Conservation (phyloP, 1,284 basidiomycete genomes). For the Microbotryum silenes-acaulis region DNA sequence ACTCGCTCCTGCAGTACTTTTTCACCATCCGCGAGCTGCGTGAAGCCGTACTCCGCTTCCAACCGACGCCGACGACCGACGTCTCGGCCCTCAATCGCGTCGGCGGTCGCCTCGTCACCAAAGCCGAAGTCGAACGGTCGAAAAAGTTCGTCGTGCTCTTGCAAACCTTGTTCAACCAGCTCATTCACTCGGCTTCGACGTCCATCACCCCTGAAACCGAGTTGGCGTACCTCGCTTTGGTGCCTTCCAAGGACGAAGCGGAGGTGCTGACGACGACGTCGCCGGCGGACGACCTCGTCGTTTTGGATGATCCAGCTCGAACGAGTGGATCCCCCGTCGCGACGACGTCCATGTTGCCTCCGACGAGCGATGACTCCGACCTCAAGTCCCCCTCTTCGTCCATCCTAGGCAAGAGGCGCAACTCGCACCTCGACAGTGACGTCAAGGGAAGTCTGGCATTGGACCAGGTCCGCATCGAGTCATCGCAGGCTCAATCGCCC, state of each 20-base stretch:
- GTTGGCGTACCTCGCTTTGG: constrained; percentile 82
- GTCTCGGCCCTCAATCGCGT: constrained; percentile 63
- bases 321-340: too few species aligned
- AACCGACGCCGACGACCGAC: constrained; percentile 34
- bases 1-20: constrained; percentile 82
- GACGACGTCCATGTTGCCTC: too few species aligned
- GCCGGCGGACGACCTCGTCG: background rate
- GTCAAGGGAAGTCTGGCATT: too few species aligned
- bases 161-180: constrained; percentile 65
- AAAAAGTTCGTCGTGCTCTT: constrained; percentile 74
- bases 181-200: constrained; percentile 58
- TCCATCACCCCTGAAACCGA: constrained; percentile 76
- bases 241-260: constrained; percentile 73
- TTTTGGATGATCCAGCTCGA: too few species aligned
- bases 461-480: too few species aligned
- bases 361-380: too few species aligned
- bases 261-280: background rate
- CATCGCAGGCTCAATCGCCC: too few species aligned
- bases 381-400: too few species aligned
- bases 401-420: too few species aligned
- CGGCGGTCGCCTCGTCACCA: constrained; percentile 72
- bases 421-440: too few species aligned
- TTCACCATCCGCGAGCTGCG: constrained; percentile 87
- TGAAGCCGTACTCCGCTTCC: constrained; percentile 59
- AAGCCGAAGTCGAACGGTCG: constrained; percentile 69